Evolutionary conservation across 2,329 filamentous ascomycete species (phyloP).

Genomic region (Trichophaea hybrida): DNA sequence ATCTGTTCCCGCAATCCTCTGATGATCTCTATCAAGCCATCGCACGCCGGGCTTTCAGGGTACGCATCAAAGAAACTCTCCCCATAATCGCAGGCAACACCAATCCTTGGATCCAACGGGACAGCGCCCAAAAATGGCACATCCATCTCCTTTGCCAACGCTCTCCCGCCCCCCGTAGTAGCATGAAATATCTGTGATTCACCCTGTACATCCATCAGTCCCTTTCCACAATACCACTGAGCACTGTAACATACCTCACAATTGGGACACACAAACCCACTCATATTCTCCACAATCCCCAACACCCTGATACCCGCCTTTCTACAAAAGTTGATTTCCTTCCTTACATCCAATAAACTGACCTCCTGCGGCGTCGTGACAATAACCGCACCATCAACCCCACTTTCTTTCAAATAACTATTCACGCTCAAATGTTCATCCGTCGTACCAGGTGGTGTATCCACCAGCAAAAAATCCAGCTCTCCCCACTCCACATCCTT

Average conservation of each 20-base stretch:
- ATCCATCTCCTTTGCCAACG: constrained; percentile 68
- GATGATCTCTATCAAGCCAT: constrained; percentile 58
- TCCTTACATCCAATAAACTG: constrained; percentile 76
- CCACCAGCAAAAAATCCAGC: constrained; percentile 80
- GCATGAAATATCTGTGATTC: constrained; percentile 67
- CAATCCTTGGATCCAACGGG: constrained; percentile 81
- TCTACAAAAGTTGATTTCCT: constrained; percentile 93
- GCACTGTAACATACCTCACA: constrained; percentile 47
- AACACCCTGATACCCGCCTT: constrained; percentile 84
- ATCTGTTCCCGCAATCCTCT: constrained; percentile 40
- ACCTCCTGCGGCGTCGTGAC: constrained; percentile 95
- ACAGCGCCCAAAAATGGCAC: constrained; percentile 83
- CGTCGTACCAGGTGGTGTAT: constrained; percentile 87
- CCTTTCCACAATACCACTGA: not conserved
- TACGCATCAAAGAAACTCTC: constrained; percentile 95
- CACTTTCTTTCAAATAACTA: constrained; percentile 74
- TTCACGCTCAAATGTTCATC: constrained; percentile 95
- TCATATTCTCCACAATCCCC: constrained; percentile 96
- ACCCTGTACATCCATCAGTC: constrained; percentile 12
- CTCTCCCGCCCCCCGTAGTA: constrained; percentile 73
- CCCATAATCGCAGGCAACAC: constrained; percentile 92
- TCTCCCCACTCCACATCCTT: constrained; percentile 98
- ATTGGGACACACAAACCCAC: constrained; percentile 85
- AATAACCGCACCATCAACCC: constrained; percentile 83
- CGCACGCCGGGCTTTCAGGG: constrained; percentile 80